These are phyloP conservation scores for Nakazawaea ernobii DNA, from an alignment of 805 yeast species.

Conservation along the genomic window DNA sequence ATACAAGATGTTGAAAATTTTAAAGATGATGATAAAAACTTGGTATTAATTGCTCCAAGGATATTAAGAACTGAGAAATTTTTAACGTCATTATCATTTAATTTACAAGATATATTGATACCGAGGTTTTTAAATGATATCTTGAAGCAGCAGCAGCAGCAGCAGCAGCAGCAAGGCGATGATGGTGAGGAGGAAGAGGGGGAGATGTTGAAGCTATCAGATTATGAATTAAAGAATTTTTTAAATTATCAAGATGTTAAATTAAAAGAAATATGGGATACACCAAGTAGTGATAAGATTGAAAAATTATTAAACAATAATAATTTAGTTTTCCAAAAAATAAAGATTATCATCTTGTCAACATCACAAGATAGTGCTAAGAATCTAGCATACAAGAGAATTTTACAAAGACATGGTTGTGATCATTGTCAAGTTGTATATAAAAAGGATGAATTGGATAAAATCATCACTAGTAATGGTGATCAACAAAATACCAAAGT, in stretches of 20 bases:
- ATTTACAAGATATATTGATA: slow-evolving; percentile 3
- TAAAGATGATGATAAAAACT: slow-evolving; percentile 35
- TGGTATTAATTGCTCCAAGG: slow-evolving; percentile 70
- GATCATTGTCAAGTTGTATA: background rate
- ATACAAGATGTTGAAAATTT: slow-evolving; percentile 23
- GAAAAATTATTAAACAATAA: background rate
- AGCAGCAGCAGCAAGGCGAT: too few relatives aligned
- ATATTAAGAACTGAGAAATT: slow-evolving; percentile 86
- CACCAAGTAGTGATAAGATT: background rate
- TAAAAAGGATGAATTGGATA: background rate
- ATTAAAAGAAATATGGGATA: slow-evolving; percentile 8
- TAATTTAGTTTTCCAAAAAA: background rate
- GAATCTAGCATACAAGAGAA: slow-evolving; percentile 5
- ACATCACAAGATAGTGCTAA: slow-evolving; percentile 1
- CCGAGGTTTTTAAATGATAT: slow-evolving; percentile 4
- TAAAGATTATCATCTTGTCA: background rate
- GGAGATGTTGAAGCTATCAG: background rate
- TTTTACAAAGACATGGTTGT: slow-evolving; percentile 8
- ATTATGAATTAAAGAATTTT: background rate
- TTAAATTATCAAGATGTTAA: slow-evolving; percentile 1
- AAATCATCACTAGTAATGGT: background rate
- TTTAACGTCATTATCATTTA: slow-evolving; percentile 24
- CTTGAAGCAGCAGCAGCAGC: background rate
- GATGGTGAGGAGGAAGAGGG: background rate
- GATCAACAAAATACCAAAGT: background rate